Evolutionary conservation across 1,284 basidiomycete species (phyloP), one percentile per base, ranked within the genome.

Genomic region (Inonotus obliquus): DNA sequence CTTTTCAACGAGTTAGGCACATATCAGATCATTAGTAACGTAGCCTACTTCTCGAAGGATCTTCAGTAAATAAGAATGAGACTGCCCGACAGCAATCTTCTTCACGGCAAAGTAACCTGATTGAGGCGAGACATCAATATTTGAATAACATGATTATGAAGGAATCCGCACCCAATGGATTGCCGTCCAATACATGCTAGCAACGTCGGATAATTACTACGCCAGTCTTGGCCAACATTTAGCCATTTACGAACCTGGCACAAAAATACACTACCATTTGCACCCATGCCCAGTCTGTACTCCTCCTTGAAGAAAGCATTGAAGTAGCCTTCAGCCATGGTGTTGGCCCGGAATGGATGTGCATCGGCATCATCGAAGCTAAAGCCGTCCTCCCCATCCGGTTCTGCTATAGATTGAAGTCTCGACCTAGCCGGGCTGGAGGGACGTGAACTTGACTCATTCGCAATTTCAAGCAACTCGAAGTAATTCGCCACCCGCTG

Each of bases 21-120:
- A 13, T 7, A 51, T 48, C 37, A 23, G 55, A 25, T 9, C 3
- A 25, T 4, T 45, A 1, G 11, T 23, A 13, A 57, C 27, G 45
- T 54, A 38, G 66, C 78, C 55, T 54, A 86, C 89, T 77, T 96
- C 94, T 56, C 85, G 83, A 35, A 96, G 76, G 59, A 92, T 94
- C 55, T 86, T 85, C 47, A 93, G 75, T 2, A 96, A 79, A 75
- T 96, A 96, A 0, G 85, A 78, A 67, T 92, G 89, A 0, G 91
- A 94, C 67, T 92, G 85, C 37, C 95, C 94, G 0, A 98, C 91
- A 0, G 94, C 94, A 38, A 98, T 93, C 73, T 96, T 97, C 77
- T 98, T 98, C 57, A 98, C 91, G 0, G 95, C 95, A 70, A 94
- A 95, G 67, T 86, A 84, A 32, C 88, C 89, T 86, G 60, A 57